Base-by-base conservation (phyloP, 495 filamentous ascomycete genomes). In the Cenococcum geophilum region DNA sequence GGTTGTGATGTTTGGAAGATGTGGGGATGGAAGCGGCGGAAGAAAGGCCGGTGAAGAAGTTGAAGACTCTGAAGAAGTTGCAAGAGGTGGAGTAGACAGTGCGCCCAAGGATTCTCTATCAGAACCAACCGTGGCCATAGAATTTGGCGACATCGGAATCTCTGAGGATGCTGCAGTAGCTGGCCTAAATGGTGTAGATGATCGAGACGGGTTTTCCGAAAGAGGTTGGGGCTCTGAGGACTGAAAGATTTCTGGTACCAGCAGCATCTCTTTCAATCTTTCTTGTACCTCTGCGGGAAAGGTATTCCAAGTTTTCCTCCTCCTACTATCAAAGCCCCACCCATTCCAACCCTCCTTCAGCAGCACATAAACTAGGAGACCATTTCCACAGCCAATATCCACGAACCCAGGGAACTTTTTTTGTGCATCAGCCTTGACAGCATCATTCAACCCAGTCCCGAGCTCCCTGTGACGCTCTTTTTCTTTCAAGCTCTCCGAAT, bases 371-470 rank as follows among this genome's bases (percentile, higher is more conserved):
- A 96, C 88, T n/a, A 98, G 81, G 0, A 97, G 80, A 14, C 93
- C 93, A 70, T 97, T 97, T 5, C 93, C 93, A 68, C 93, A 97
- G 16, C 91, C 93, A 50, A 98, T 86, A 69, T 97, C 95, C 10
- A 97, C 89, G 68, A 98, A 98, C 5, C 92, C 91, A 0, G 89
- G 89, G 67, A 96, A 96, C 0, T 56, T 62, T 64, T 34, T 35
- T 36, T 27, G 60, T n/a, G 18, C 51, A 10, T 42, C 48, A 18
- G 23, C 45, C 11, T 52, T 40, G 16, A 60, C 48, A 5, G 40
- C 5, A 9, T 48, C 16, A 14, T 58, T 11, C 4, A 25, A 1
- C 1, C 21, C 16, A 37, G 25, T 56, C 18, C 37, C 20, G 14
- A 21, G 4, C 1, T 20, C 34, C 25, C 58, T 48, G 16, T 12